A percentile compares a stretch with the other conserved stretches of the same genome.
phyloP scores from a whole-genome alignment of 805 yeast genomes.

The fission yeast (Schizosaccharomyces pombe) region ASM294v3 CU329670.1:1852501-1853000 shows the following conservation, averaged over 20 bases:
- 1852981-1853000: conserved; percentile 46
- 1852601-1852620: not conserved
- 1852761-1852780: conserved; percentile 30
- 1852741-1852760: conserved; percentile 56
- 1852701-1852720: conserved; percentile 1
- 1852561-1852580: not conserved
- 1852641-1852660: not conserved
- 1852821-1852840: conserved; percentile 33
- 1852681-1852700: too few relatives aligned
- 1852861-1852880: conserved; percentile 85
- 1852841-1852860: conserved; percentile 71
- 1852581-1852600: not conserved
- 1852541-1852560: too few relatives aligned
- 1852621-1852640: not conserved
- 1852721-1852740: conserved; percentile 69
- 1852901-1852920: conserved; percentile 28
- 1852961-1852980: conserved; percentile 43
- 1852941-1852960: conserved; percentile 50
- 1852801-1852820: conserved; percentile 67
- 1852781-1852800: conserved; percentile 50
- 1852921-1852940: conserved; percentile 31
- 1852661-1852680: not conserved
- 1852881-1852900: conserved; percentile 58
- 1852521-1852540: not conserved
- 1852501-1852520: too few relatives aligned